phyloP scores from a whole-genome alignment of 2,329 filamentous ascomycete genomes.

The Ilyonectria robusta region DNA sequence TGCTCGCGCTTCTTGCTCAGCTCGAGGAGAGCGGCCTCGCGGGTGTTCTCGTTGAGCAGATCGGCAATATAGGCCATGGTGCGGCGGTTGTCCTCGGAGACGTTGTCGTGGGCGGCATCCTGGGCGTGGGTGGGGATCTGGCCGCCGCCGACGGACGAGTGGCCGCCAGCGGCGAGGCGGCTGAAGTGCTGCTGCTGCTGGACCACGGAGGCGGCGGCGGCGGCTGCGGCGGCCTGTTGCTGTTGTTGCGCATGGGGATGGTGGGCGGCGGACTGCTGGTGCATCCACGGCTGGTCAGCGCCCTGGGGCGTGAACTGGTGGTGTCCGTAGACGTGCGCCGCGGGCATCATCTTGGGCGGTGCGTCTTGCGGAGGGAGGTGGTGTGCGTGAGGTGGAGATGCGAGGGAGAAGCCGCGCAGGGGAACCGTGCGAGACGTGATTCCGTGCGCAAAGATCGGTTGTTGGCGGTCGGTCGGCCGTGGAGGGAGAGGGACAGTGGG shows the following conservation, averaged over 20 bases:
- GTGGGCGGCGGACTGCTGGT: slow-evolving; percentile 71
- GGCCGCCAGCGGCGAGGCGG: slow-evolving; percentile 75
- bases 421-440: slow-evolving; percentile 8
- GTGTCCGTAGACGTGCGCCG: slow-evolving; percentile 76
- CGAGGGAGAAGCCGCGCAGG: neutral
- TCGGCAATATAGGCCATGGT: slow-evolving; percentile 96
- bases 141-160: slow-evolving; percentile 63
- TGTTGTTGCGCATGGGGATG: slow-evolving; percentile 72
- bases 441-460: slow-evolving; percentile 17
- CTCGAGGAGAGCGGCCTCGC: slow-evolving; percentile 93
- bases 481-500: slow-evolving; percentile 8
- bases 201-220: slow-evolving; percentile 64
- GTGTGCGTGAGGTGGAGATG: slow-evolving; percentile 2
- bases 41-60: slow-evolving; percentile 86
- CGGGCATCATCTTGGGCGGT: slow-evolving; percentile 69
- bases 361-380: slow-evolving; percentile 31
- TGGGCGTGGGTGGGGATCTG: slow-evolving; percentile 65
- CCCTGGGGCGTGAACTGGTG: slow-evolving; percentile 75
- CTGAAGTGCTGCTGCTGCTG: slow-evolving; percentile 77
- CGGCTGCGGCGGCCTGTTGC: slow-evolving; percentile 57
- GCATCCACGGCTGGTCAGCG: slow-evolving; percentile 75
- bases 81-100: slow-evolving; percentile 91
- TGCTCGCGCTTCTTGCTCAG: slow-evolving; percentile 99
- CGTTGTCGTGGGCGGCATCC: slow-evolving; percentile 73
- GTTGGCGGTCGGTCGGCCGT: neutral